phyloP scores from a whole-genome alignment of 129 eudicot species.

The Escallonia herrerae region DNA sequence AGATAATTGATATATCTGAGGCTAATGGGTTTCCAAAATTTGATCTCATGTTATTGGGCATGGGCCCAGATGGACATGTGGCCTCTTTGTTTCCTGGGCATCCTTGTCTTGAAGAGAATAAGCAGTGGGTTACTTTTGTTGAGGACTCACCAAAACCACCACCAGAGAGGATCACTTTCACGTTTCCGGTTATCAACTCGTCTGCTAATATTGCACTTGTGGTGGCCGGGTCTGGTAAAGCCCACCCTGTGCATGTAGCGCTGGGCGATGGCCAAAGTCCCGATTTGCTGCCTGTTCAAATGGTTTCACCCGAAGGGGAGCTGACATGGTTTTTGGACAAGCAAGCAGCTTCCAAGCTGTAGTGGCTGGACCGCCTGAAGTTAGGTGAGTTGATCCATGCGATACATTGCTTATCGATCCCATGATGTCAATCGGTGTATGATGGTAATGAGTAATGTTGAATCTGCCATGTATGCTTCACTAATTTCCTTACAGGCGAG shows the following conservation, averaged over 20 bases:
- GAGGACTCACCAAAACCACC: conserved; percentile 91
- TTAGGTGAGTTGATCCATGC: no score
- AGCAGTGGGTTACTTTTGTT: conserved; percentile 65
- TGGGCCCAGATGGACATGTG: conserved; percentile 87
- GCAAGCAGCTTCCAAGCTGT: conserved; percentile 61
- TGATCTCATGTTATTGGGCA: conserved; percentile 71
- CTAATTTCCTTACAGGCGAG: no score
- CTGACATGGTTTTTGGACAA: conserved; percentile 75
- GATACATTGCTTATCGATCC: no score
- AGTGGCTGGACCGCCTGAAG: neutral
- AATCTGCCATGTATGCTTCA: no score
- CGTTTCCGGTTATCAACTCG: conserved; percentile 73
- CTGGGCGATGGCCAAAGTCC: conserved; percentile 42
- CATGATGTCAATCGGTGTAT: no score
- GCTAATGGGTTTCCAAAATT: conserved; percentile 59
- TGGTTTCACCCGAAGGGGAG: conserved; percentile 72
- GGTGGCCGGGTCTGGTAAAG: conserved; percentile 61
- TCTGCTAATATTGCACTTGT: conserved; percentile 64
- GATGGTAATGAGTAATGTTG: no score
- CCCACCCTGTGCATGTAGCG: conserved; percentile 50
- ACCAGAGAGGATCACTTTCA: conserved; percentile 70
- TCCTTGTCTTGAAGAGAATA: conserved; percentile 42
- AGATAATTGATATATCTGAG: conserved; percentile 32
- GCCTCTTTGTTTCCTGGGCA: conserved; percentile 83
- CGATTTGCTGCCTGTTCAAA: conserved; percentile 49